Conservation (phyloP, 2,329 filamentous ascomycete genomes). For the Fusarium continuum region DNA sequence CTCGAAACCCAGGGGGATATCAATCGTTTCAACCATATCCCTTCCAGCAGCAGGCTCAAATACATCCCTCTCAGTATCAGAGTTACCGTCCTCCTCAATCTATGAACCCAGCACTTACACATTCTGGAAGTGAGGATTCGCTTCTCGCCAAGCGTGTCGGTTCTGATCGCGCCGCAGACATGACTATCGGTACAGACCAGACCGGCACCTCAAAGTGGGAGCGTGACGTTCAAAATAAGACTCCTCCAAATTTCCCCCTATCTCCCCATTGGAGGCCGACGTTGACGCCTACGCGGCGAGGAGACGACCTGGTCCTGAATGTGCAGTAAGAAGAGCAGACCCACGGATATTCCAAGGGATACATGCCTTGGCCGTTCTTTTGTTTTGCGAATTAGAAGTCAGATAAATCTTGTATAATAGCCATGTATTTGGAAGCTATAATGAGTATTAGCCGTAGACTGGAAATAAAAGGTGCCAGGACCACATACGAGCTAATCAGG, state of each 20-base stretch:
- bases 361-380: slow-evolving; percentile 12
- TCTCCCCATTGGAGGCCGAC: slow-evolving; percentile 58
- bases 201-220: slow-evolving; percentile 22
- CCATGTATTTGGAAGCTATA: slow-evolving; percentile 30
- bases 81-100: slow-evolving; percentile 18
- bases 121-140: slow-evolving; percentile 47
- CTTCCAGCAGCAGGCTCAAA: slow-evolving; percentile 22
- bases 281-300: slow-evolving; percentile 72
- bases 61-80: slow-evolving; percentile 30
- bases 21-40: slow-evolving; percentile 19
- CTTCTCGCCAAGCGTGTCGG: slow-evolving; percentile 64
- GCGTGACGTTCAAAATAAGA: slow-evolving; percentile 22
- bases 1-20: slow-evolving; percentile 14
- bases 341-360: slow-evolving; percentile 2
- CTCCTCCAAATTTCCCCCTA: slow-evolving; percentile 16
- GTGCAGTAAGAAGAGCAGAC: slow-evolving; percentile 53
- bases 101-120: slow-evolving; percentile 18
- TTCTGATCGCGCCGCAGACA: slow-evolving; percentile 57
- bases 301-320: slow-evolving; percentile 70
- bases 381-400: slow-evolving; percentile 12
- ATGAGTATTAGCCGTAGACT: slow-evolving; percentile 38
- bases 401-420: slow-evolving; percentile 38
- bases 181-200: slow-evolving; percentile 49
- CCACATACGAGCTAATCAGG: slow-evolving; percentile 11
- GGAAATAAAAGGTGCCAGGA: slow-evolving; percentile 18